These are phyloP conservation scores for Lecanicillium sp. DNA, from an alignment of 2,329 filamentous ascomycete species.

Conservation along the genomic window DNA sequence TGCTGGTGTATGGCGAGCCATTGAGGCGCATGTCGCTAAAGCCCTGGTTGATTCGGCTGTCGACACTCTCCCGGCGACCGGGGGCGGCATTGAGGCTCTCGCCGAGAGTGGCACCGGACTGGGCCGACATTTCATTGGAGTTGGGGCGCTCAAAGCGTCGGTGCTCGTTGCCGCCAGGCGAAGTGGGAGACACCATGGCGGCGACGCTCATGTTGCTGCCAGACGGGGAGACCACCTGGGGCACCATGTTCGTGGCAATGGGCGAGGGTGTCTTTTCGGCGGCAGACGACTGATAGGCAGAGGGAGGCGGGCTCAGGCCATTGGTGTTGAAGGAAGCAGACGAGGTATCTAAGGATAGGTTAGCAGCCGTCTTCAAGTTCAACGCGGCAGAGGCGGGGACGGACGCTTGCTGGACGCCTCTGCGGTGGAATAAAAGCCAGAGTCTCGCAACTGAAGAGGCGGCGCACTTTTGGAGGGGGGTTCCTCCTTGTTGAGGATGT, in stretches of 20 bases:
- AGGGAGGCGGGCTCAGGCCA: conserved; percentile 33
- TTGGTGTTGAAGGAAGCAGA: conserved; percentile 30
- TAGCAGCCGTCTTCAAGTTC: background rate
- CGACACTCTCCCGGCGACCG: conserved; percentile 68
- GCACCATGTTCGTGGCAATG: conserved; percentile 40
- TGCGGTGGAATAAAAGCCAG: conserved; percentile 35
- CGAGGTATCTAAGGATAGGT: conserved; percentile 25
- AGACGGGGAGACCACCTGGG: conserved; percentile 47
- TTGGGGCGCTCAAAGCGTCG: conserved; percentile 36
- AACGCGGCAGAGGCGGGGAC: conserved; percentile 10
- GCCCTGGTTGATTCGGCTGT: conserved; percentile 67
- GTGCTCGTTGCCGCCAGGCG: conserved; percentile 33
- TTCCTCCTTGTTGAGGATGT: conserved; percentile 31
- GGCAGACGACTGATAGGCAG: conserved; percentile 41
- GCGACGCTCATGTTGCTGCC: conserved; percentile 58
- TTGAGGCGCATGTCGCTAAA: conserved; percentile 60
- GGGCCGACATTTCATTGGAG: conserved; percentile 24
- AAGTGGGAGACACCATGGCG: conserved; percentile 56
- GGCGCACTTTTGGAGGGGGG: conserved; percentile 18
- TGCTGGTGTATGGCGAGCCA: conserved; percentile 62
- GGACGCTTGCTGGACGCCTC: conserved; percentile 36
- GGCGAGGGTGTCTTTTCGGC: conserved; percentile 58
- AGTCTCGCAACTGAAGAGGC: conserved; percentile 29
- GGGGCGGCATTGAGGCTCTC: conserved; percentile 31
- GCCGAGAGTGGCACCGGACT: conserved; percentile 21